Percentiles rank a stretch among this genome's conserved stretches.
These are phyloP conservation scores for Camellia sinensis DNA, from an alignment of 148 eudicot species.

Conservation along the genomic window DNA sequence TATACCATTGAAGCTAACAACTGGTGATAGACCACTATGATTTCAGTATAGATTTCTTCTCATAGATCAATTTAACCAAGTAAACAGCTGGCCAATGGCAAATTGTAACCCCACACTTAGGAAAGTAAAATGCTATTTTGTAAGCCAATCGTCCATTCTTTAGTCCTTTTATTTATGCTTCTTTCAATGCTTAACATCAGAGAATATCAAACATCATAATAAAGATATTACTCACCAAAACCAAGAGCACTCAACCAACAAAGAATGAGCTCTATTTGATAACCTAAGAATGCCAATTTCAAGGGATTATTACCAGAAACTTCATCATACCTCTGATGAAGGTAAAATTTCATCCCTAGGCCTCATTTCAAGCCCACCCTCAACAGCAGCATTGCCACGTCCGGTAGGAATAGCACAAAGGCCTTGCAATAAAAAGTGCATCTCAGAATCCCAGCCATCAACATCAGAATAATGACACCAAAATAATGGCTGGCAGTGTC, in stretches of 20 bases:
- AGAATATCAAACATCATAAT: neutral
- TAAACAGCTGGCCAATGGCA: neutral
- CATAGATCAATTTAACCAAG: neutral
- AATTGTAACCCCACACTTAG: neutral
- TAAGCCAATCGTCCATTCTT: neutral
- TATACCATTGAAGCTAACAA: neutral
- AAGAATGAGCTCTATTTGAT: neutral
- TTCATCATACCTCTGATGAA: constrained; percentile 41
- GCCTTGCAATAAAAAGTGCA: constrained; percentile 26
- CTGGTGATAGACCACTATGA: neutral
- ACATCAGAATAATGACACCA: neutral
- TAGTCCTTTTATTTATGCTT: no score
- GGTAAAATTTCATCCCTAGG: constrained; percentile 38
- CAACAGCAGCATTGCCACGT: constrained; percentile 35
- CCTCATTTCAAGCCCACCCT: constrained; percentile 33
- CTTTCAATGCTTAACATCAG: neutral
- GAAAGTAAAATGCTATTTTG: neutral
- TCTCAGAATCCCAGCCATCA: constrained; percentile 15
- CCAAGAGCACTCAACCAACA: neutral
- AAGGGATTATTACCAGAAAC: neutral
- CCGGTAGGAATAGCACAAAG: constrained; percentile 33
- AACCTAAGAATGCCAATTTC: neutral
- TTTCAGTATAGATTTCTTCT: neutral
- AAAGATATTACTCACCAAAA: neutral
- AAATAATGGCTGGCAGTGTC: neutral